phyloP scores from a whole-genome alignment of 179 eudicot species.

The Heliamphora pulchella region DNA sequence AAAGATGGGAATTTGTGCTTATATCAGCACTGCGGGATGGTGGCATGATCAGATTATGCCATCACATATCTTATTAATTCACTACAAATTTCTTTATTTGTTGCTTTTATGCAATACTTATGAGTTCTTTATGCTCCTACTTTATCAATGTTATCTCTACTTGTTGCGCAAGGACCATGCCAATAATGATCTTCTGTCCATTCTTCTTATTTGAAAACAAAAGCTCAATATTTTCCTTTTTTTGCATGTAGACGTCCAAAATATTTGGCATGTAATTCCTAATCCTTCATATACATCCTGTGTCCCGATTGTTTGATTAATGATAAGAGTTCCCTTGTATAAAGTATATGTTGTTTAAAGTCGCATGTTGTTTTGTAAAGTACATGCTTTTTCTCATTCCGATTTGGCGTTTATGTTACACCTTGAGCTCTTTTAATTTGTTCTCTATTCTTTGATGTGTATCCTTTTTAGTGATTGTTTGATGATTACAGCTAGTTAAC shows the following conservation, averaged over 20 bases:
- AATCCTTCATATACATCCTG: neutral
- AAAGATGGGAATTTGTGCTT: neutral
- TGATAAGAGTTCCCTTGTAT: neutral
- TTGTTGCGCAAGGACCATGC: too few relatives aligned
- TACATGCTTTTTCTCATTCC: neutral
- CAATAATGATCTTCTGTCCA: too few relatives aligned
- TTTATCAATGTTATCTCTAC: too few relatives aligned
- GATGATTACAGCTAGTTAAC: neutral
- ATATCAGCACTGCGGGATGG: neutral
- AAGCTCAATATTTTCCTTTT: neutral
- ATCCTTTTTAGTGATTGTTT: neutral
- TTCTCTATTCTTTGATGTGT: neutral
- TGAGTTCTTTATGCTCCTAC: too few relatives aligned
- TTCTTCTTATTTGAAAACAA: too few relatives aligned
- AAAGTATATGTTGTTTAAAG: neutral
- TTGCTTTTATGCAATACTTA: too few relatives aligned
- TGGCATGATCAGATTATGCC: neutral
- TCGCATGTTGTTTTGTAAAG: neutral
- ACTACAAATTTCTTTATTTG: too few relatives aligned
- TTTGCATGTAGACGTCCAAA: neutral
- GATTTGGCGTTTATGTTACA: neutral
- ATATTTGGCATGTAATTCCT: neutral
- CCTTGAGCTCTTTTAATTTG: neutral
- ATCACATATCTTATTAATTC: neutral
- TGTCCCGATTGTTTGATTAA: neutral